Evolutionary conservation across 805 yeast species (phyloP), one percentile per base, ranked within the genome.

Genomic region (Ogataea polymorpha): DNA sequence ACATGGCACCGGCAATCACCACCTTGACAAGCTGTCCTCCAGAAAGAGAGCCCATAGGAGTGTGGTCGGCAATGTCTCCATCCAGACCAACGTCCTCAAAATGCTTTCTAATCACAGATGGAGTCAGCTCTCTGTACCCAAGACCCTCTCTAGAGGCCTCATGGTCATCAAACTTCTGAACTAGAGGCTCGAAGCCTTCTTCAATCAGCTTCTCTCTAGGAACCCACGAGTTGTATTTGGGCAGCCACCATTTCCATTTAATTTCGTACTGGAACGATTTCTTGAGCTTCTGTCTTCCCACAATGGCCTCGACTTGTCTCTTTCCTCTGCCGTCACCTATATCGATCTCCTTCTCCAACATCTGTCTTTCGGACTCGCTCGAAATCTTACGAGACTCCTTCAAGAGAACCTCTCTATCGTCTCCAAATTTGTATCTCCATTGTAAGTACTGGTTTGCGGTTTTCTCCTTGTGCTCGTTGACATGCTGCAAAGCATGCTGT

Each of bases 121-220:
- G 98, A 23, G 80, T 77, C 59, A 91, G 75, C 53, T 95, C 93
- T 74, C 99, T 85, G 79, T 91, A 91, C 60, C 97, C 98, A 51
- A 91, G 76, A 80, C 99, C 99, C 69, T 95, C 96, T 71, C 98
- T 89, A 34, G 96, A 88, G 51, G 99, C 96, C 74, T 93, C 99
- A 70, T 90, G 96, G 75, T 93, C 97, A 71, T 91, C 99, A 55
- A 93, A 95, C 65, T 86, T 91, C 68, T 91, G 64, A 50, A 91
- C 95, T 60, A 93, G 70, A 73, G 88, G 89, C 48, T 79, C 83
- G 61, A 89, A 89, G 45, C 98, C 95, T 61, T 86, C 79, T 65
- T 82, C 91, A 30, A 87, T 58, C 49, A 91, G 72, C 25, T 71
- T 69, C 46, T 91, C 99, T 56, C 84, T 82, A 32, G 96, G 78